Base-by-base conservation (phyloP, 2,329 filamentous ascomycete species). In the Byssoonygena ceratinophila region DNA sequence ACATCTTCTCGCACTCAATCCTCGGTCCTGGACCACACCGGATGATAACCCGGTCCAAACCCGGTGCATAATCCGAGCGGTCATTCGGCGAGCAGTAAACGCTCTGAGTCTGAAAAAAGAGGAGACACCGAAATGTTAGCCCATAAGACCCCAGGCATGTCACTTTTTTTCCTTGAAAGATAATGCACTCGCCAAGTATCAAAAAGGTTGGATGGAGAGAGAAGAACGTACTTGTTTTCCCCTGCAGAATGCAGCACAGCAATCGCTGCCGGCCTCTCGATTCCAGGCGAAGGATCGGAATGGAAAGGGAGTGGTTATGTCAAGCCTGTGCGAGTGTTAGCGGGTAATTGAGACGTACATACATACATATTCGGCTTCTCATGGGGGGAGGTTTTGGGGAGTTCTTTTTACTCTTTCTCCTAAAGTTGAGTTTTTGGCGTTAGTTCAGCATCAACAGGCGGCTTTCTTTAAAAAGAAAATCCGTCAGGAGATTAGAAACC, bases 231-330 rank as follows among this genome's bases (percentile, higher is more conserved):
- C 50, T n/a, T 6, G 14, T 22, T 47, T 34, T 16, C 50, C 50
- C 14, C 41, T 41, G 39, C 50, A 52, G 27, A 52, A 52, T 5
- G 12, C 50, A 22, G 50, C 50, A n/a, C 50, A 52, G 50, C 50
- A 52, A 12, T 23, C 14, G 18, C 50, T 52, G 14, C 23, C 23
- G 3, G 9, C 16, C 3, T 8, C 12, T 8, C 41, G 43, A 3
- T 22, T 25, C 50, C 50, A 52, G 25, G 43, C 11, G 4, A 18
- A 52, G 34, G 50, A 52, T 32, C 44, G 41, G 32, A 41, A 46
- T 2, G 31, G 16, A n/a, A 39, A 52, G 16, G 50, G 43, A 6
- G 11, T 4, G 2, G 11, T 29, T 11, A 27, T 29, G 41, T 37
- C 23, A 2, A 43, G 43, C 11, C 50, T 52, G 22, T 16, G 11